These are phyloP conservation scores for Acanthamoeba triangularis DNA, from an alignment of 208 protist species.

Conservation along the genomic window DNA sequence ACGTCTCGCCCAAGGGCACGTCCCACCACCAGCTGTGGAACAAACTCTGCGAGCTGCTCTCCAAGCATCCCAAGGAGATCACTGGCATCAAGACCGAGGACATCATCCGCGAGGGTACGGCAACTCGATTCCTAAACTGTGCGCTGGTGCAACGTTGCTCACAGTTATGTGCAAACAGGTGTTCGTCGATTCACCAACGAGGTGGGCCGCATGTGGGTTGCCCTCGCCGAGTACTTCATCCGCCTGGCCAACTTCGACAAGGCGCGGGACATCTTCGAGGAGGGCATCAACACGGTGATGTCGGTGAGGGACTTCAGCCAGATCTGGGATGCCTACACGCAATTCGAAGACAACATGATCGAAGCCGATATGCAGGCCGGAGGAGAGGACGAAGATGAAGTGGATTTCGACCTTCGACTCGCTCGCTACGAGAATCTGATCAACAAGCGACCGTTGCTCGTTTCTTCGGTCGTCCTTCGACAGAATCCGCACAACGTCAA, in stretches of 20 bases:
- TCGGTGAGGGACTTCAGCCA: slow-evolving; percentile 95
- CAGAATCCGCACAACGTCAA: slow-evolving; percentile 96
- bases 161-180: slow-evolving; percentile 83
- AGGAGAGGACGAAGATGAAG: slow-evolving; percentile 70
- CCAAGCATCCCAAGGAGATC: slow-evolving; percentile 90
- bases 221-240: slow-evolving; percentile 95
- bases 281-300: slow-evolving; percentile 91
- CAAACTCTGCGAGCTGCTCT: slow-evolving; percentile 93
- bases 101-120: slow-evolving; percentile 62
- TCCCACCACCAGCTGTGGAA: slow-evolving; percentile 94
- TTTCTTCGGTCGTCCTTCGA: slow-evolving; percentile 89
- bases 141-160: too few relatives aligned
- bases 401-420: slow-evolving; percentile 90
- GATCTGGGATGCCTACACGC: slow-evolving; percentile 95
- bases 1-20: slow-evolving; percentile 86
- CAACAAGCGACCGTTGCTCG: slow-evolving; percentile 91
- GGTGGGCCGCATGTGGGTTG: slow-evolving; percentile 93
- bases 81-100: slow-evolving; percentile 79
- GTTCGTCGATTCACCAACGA: slow-evolving; percentile 92
- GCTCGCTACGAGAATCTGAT: slow-evolving; percentile 92
- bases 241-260: slow-evolving; percentile 92
- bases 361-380: slow-evolving; percentile 76
- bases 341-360: slow-evolving; percentile 91
- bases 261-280: slow-evolving; percentile 95
- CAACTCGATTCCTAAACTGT: too few relatives aligned